Conservation (phyloP, 2,329 filamentous ascomycete species). For the Lecanosticta acicola region DNA sequence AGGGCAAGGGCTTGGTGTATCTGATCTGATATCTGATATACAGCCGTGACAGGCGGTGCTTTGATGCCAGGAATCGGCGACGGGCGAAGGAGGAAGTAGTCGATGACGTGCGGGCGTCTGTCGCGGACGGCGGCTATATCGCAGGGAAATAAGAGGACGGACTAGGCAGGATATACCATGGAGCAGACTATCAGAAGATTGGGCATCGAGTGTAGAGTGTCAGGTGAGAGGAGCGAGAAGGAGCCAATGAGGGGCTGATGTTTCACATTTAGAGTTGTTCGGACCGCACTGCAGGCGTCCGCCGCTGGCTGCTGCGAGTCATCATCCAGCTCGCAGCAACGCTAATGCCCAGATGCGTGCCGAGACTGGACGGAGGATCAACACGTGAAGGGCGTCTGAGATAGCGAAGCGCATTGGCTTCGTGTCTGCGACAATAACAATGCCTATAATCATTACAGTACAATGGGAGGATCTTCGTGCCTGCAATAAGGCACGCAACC, state of each 20-base stretch:
- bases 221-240: not conserved
- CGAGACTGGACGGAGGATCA: too few species aligned
- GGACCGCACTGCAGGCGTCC: not conserved
- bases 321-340: too few species aligned
- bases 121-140: not conserved
- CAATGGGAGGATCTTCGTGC: too few species aligned
- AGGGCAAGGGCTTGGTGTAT: too few species aligned
- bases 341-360: too few species aligned
- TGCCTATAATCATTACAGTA: too few species aligned
- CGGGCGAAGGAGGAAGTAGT: not conserved
- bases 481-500: too few species aligned
- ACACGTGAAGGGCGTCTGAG: too few species aligned
- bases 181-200: not conserved
- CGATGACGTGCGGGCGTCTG: not conserved
- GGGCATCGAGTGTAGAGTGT: not conserved
- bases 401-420: too few species aligned
- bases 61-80: not conserved
- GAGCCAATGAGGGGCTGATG: not conserved
- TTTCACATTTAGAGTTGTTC: not conserved
- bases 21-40: not conserved
- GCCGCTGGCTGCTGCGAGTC: not conserved
- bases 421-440: too few species aligned
- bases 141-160: not conserved
- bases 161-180: not conserved
- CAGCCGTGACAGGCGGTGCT: not conserved